These are phyloP conservation scores for Boeremia lycopersici DNA, from an alignment of 2,329 filamentous ascomycete species.

Conservation along the genomic window DNA sequence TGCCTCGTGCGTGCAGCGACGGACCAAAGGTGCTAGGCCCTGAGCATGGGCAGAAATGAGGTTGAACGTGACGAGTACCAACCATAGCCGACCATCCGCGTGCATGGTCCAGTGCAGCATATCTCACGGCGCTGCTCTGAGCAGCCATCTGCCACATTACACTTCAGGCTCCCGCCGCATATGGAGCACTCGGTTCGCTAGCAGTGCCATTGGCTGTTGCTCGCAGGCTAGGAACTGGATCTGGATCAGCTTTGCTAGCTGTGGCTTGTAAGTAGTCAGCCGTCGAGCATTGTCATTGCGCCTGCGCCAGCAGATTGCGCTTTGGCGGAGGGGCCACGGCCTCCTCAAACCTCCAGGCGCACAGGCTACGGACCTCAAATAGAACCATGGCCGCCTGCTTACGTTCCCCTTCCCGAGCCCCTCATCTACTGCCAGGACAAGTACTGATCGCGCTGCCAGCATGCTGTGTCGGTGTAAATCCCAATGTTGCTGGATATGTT, in stretches of 20 bases:
- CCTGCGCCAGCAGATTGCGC: slow-evolving; percentile 18
- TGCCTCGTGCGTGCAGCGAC: slow-evolving; percentile 28
- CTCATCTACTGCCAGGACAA: neutral
- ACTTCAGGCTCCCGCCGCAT: neutral
- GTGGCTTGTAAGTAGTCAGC: slow-evolving; percentile 40
- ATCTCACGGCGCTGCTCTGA: neutral
- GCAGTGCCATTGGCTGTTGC: slow-evolving; percentile 10
- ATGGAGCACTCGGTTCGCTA: slow-evolving; percentile 4
- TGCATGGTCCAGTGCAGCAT: slow-evolving; percentile 11
- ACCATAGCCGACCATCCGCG: slow-evolving; percentile 12
- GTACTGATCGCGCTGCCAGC: slow-evolving; percentile 26
- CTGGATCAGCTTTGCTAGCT: slow-evolving; percentile 23
- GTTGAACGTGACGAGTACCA: slow-evolving; percentile 2
- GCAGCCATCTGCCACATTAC: neutral
- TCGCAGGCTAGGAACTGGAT: too few species aligned
- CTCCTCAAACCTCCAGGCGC: slow-evolving; percentile 28
- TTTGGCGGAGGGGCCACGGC: slow-evolving; percentile 18
- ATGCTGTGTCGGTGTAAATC: slow-evolving; percentile 20
- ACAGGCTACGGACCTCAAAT: slow-evolving; percentile 24
- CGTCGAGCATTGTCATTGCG: neutral
- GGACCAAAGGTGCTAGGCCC: slow-evolving; percentile 13
- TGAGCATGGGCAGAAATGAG: slow-evolving; percentile 11
- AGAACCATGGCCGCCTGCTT: slow-evolving; percentile 13
- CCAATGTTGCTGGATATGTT: slow-evolving; percentile 49
- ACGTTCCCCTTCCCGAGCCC: slow-evolving; percentile 14